Conservation (phyloP, 768 basidiomycete species). For the Lentinula aciculospora region DNA sequence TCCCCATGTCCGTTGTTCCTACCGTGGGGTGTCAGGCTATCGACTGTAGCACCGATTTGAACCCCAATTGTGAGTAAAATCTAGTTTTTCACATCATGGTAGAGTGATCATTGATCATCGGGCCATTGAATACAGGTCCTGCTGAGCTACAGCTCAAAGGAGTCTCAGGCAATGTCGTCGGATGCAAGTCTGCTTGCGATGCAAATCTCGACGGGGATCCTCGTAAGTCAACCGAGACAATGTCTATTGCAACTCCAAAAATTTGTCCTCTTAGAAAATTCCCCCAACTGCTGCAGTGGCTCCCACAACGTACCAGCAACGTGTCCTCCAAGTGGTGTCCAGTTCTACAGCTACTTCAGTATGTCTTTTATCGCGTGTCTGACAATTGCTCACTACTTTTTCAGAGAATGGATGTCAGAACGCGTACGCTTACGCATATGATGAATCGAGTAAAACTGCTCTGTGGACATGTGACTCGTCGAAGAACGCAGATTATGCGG, state of each 20-base stretch:
- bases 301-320: slow-evolving; percentile 29
- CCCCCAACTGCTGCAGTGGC: slow-evolving; percentile 19
- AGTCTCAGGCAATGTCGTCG: slow-evolving; percentile 23
- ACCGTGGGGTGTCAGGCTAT: slow-evolving; percentile 31
- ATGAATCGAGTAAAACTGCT: slow-evolving; percentile 38
- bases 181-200: slow-evolving; percentile 38
- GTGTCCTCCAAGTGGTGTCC: slow-evolving; percentile 43
- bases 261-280: slow-evolving; percentile 18
- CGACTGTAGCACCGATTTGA: slow-evolving; percentile 40
- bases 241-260: no score
- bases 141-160: slow-evolving; percentile 18
- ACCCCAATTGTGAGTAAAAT: slow-evolving; percentile 30
- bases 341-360: slow-evolving; percentile 47
- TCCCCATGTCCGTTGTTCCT: slow-evolving; percentile 35
- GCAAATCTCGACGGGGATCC: slow-evolving; percentile 30
- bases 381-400: neutral
- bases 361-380: slow-evolving; percentile 7
- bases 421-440: slow-evolving; percentile 38
- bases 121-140: slow-evolving; percentile 11
- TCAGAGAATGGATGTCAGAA: slow-evolving; percentile 28
- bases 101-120: no score
- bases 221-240: slow-evolving; percentile 35
- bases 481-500: slow-evolving; percentile 24
- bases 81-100: no score
- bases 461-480: slow-evolving; percentile 33